Percentiles rank a stretch among this genome's conserved stretches.
phyloP scores from a whole-genome alignment of 495 filamentous ascomycete genomes.

The Acidomyces sp. region DNA sequence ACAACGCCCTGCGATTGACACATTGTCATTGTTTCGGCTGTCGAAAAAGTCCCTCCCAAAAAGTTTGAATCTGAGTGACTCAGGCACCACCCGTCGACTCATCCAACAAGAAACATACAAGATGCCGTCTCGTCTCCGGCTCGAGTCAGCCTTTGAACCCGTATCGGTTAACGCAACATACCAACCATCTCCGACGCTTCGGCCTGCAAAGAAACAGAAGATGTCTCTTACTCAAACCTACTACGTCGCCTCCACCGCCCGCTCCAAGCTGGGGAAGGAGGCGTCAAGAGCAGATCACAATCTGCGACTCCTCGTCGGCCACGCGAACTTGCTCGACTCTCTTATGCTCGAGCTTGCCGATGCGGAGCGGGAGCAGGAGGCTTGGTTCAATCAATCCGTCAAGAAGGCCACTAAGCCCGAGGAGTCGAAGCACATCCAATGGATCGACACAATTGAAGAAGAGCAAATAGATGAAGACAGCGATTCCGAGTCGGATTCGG shows the following conservation, averaged over 20 bases:
- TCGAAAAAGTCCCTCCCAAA: too few species aligned
- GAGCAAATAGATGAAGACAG: conserved; percentile 44
- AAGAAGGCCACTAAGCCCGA: conserved; percentile 49
- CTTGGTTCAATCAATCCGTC: conserved; percentile 95
- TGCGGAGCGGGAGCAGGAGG: conserved; percentile 90
- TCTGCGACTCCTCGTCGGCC: conserved; percentile 83
- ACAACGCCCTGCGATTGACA: too few species aligned
- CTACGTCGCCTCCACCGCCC: conserved; percentile 90
- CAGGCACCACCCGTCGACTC: conserved; percentile 17
- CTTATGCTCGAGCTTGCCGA: conserved; percentile 92
- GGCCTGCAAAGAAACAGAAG: conserved; percentile 52
- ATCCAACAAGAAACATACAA: conserved; percentile 8
- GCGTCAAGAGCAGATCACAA: conserved; percentile 84
- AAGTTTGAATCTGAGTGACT: conserved; percentile 11
- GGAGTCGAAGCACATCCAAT: conserved; percentile 64
- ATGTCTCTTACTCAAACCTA: conserved; percentile 98
- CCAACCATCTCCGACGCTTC: conserved; percentile 18
- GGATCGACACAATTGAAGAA: conserved; percentile 65
- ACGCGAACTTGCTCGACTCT: conserved; percentile 94
- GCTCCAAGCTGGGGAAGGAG: conserved; percentile 85
- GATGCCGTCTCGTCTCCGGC: conserved; percentile 23
- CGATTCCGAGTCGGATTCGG: conserved; percentile 25
- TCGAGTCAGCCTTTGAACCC: conserved; percentile 19
- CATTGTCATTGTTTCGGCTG: too few species aligned
- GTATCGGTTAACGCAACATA: conserved; percentile 13